Percentiles rank a stretch among this genome's conserved stretches.
Evolutionary conservation across 2,329 filamentous ascomycete species (phyloP).

Genomic region (Phialophora tarda): DNA sequence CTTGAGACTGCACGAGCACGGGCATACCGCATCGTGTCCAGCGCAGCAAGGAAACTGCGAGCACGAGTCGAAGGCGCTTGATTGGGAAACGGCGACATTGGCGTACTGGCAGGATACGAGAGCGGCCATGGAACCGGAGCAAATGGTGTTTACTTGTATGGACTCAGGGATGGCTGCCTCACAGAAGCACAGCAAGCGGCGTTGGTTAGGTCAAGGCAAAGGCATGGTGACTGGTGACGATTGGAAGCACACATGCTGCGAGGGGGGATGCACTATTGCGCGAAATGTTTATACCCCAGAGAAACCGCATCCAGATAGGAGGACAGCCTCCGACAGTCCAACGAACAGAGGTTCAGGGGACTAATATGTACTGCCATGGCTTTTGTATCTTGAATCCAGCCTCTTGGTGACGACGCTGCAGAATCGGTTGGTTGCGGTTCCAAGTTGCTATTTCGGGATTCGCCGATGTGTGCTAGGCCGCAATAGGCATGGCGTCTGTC

Average conservation of each 20-base stretch:
- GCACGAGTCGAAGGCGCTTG: constrained; percentile 2
- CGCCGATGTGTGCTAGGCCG: not conserved
- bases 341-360: not conserved
- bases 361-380: not conserved
- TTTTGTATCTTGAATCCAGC: not conserved
- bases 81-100: not conserved
- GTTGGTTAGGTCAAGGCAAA: constrained; percentile 6
- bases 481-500: constrained; percentile 4
- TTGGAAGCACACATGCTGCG: not conserved
- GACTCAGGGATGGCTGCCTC: not conserved
- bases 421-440: not conserved
- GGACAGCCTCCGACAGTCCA: not conserved
- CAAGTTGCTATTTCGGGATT: constrained; percentile 6
- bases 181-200: not conserved
- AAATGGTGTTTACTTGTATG: not conserved
- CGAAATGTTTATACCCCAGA: constrained; percentile 17
- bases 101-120: not conserved
- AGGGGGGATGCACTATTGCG: constrained; percentile 6
- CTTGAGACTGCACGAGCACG: constrained; percentile 29
- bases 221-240: not conserved
- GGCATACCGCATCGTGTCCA: constrained; percentile 30
- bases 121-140: not conserved
- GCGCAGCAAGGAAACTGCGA: constrained; percentile 17
- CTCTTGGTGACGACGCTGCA: not conserved
- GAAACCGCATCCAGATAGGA: not conserved